Evolutionary conservation across 2,329 filamentous ascomycete species (phyloP).

Genomic region (Sporothrix brunneoviolacea): DNA sequence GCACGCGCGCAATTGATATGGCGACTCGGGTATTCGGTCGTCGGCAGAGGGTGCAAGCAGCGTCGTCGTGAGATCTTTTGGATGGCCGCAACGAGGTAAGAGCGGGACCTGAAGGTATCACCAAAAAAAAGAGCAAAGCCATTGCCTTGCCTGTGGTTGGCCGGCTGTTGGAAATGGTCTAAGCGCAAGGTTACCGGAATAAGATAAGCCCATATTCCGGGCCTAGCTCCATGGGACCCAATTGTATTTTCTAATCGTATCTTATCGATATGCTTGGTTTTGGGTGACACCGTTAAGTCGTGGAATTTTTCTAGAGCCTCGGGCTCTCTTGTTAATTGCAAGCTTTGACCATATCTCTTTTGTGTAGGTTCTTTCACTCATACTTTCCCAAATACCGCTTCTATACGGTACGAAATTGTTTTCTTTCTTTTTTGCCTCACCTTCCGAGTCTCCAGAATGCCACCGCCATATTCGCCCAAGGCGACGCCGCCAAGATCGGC

Average conservation of each 20-base stretch:
- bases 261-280: constrained; percentile 15
- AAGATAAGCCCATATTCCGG: constrained; percentile 4
- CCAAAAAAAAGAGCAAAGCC: constrained; percentile 3
- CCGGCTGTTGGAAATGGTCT: background rate
- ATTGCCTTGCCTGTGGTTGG: constrained; percentile 15
- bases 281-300: too few species aligned
- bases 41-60: background rate
- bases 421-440: background rate
- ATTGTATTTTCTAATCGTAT: background rate
- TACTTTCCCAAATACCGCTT: too few species aligned
- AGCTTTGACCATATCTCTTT: too few species aligned
- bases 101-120: constrained; percentile 3
- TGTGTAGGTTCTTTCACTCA: too few species aligned
- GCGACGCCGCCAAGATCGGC: constrained; percentile 37
- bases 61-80: constrained; percentile 7
- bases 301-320: too few species aligned
- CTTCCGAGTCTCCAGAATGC: background rate
- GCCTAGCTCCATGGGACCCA: background rate
- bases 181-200: background rate
- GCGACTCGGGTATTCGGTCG: too few species aligned
- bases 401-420: too few species aligned
- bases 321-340: too few species aligned
- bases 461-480: constrained; percentile 13
- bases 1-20: constrained; percentile 1
- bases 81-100: background rate